Percentiles rank a stretch among this genome's conserved stretches.
These are phyloP conservation scores for Mortierella sp. DNA, from an alignment of 371 early-diverging fungal genomes.

Conservation along the genomic window DNA sequence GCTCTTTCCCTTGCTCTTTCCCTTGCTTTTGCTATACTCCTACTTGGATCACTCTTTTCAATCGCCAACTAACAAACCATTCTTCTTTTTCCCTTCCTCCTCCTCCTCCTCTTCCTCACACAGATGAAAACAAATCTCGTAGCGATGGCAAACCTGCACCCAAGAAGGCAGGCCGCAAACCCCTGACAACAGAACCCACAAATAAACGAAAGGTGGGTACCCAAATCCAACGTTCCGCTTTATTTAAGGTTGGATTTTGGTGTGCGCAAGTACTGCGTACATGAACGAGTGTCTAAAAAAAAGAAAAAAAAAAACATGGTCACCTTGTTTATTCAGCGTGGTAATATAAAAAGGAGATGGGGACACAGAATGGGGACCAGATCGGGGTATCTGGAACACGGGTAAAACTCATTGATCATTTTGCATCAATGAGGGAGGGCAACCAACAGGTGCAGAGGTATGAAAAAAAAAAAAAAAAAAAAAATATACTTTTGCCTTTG, in stretches of 20 bases:
- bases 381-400: background rate
- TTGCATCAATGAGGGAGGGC: background rate
- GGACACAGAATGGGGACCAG: background rate
- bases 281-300: background rate
- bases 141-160: constrained; percentile 54
- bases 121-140: constrained; percentile 37
- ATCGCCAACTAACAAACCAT: background rate
- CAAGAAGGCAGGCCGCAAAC: constrained; percentile 57
- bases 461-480: too few species aligned
- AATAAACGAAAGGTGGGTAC: constrained; percentile 52
- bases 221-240: too few species aligned
- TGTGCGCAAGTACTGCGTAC: too few species aligned
- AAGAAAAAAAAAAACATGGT: too few species aligned
- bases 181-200: constrained; percentile 51
- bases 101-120: background rate
- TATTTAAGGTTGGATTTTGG: background rate
- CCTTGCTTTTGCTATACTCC: too few species aligned
- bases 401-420: background rate
- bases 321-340: background rate
- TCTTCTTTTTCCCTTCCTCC: background rate
- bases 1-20: too few species aligned
- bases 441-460: background rate
- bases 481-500: too few species aligned
- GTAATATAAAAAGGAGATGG: background rate
- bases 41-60: background rate